phyloP scores from a whole-genome alignment of 257 asterid genomes.

The Ilex aquifolium region DNA sequence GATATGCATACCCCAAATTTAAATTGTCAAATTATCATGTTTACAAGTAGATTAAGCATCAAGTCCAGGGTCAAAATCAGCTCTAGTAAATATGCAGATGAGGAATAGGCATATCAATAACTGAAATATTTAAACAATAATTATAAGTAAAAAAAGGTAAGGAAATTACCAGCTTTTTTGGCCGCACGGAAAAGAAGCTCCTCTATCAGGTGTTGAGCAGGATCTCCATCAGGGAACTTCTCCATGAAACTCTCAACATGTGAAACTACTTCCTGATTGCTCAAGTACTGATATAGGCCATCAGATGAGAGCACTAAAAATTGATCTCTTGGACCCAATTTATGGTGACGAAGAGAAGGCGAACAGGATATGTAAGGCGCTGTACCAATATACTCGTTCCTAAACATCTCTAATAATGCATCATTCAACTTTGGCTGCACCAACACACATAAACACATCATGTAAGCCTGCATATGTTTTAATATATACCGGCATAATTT shows the following conservation, averaged over 20 bases:
- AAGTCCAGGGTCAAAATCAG: too few relatives aligned
- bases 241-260: slow-evolving; percentile 16
- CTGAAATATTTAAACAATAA: too few relatives aligned
- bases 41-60: too few relatives aligned
- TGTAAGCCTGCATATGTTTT: background rate
- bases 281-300: slow-evolving; percentile 21
- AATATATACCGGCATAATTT: too few relatives aligned
- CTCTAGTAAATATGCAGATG: too few relatives aligned
- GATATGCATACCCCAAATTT: too few relatives aligned
- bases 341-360: slow-evolving; percentile 21
- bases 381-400: slow-evolving; percentile 16
- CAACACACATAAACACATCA: slow-evolving; percentile 6
- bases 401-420: slow-evolving; percentile 19
- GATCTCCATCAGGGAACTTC: slow-evolving; percentile 18
- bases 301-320: slow-evolving; percentile 25
- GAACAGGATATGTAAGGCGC: slow-evolving; percentile 17
- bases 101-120: too few relatives aligned
- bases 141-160: background rate
- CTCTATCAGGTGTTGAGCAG: slow-evolving; percentile 23
- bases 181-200: slow-evolving; percentile 24
- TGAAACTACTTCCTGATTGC: slow-evolving; percentile 20
- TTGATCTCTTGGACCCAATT: slow-evolving; percentile 13
- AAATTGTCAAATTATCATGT: too few relatives aligned
- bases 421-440: slow-evolving; percentile 23
- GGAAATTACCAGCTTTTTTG: slow-evolving; percentile 19